phyloP scores from a whole-genome alignment of 2,329 filamentous ascomycete genomes.

The Bipolaris oryzae region DNA sequence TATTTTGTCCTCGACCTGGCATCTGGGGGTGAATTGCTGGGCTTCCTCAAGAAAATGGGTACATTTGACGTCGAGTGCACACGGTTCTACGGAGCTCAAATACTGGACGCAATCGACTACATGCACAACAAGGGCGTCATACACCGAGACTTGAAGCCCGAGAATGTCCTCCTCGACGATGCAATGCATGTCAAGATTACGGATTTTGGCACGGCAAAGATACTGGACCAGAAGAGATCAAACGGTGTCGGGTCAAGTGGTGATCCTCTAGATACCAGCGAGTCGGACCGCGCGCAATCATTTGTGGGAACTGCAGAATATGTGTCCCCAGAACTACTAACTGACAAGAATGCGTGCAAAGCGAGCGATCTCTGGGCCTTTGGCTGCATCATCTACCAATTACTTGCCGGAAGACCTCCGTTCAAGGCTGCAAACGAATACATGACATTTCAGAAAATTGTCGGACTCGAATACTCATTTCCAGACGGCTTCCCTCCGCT shows the following conservation, averaged over 20 bases:
- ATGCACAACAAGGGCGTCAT: constrained; percentile 98
- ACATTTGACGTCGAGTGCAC: constrained; percentile 96
- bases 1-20: constrained; percentile 97
- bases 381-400: constrained; percentile 96
- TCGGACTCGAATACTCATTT: constrained; percentile 91
- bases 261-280: constrained; percentile 61
- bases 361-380: constrained; percentile 98
- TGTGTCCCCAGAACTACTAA: constrained; percentile 95
- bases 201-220: constrained; percentile 97
- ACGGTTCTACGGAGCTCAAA: constrained; percentile 92
- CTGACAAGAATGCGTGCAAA: constrained; percentile 96
- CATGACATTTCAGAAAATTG: constrained; percentile 97
- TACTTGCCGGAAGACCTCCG: constrained; percentile 91
- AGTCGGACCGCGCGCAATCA: constrained; percentile 80
- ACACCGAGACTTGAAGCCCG: constrained; percentile 93
- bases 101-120: constrained; percentile 93
- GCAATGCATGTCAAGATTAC: constrained; percentile 99
- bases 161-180: constrained; percentile 93
- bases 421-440: constrained; percentile 98
- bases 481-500: constrained; percentile 84
- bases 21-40: constrained; percentile 87
- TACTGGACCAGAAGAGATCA: constrained; percentile 66
- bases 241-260: constrained; percentile 50
- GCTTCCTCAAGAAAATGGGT: constrained; percentile 89
- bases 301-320: constrained; percentile 99